Conservation (phyloP, 2,329 filamentous ascomycete genomes). For the Xylaria sp. region DNA sequence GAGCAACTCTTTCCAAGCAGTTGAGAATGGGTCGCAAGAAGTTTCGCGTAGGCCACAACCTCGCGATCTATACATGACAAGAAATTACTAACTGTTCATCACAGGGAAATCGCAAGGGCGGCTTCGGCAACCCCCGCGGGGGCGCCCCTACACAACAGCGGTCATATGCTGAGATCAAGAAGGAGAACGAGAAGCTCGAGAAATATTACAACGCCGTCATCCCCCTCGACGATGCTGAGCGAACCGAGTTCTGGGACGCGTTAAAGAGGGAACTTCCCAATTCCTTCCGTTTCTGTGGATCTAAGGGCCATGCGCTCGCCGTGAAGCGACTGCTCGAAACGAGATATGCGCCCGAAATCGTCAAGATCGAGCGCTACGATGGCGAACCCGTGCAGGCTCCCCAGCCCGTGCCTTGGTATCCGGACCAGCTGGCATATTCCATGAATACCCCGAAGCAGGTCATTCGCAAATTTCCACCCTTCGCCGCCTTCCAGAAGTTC, state of each 20-base stretch:
- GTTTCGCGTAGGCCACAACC: slow-evolving; percentile 29
- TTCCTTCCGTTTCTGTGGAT: slow-evolving; percentile 96
- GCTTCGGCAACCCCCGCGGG: slow-evolving; percentile 30
- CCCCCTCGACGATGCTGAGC: slow-evolving; percentile 77
- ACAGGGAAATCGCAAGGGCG: slow-evolving; percentile 38
- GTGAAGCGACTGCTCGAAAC: slow-evolving; percentile 88
- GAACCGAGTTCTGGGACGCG: slow-evolving; percentile 79
- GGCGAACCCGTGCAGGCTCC: slow-evolving; percentile 82
- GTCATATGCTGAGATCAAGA: slow-evolving; percentile 65
- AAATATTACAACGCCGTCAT: slow-evolving; percentile 81
- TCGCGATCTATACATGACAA: neutral
- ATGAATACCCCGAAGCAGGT: slow-evolving; percentile 99
- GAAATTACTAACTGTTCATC: neutral
- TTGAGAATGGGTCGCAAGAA: slow-evolving; percentile 34
- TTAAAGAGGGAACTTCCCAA: slow-evolving; percentile 87
- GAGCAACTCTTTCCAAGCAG: slow-evolving; percentile 4
- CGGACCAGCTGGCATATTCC: slow-evolving; percentile 91
- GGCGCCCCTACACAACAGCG: slow-evolving; percentile 42
- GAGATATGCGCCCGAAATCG: slow-evolving; percentile 88
- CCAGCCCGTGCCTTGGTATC: slow-evolving; percentile 85
- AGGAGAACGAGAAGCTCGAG: slow-evolving; percentile 84
- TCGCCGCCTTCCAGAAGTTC: slow-evolving; percentile 96
- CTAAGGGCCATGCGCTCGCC: slow-evolving; percentile 89
- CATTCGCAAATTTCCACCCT: slow-evolving; percentile 89
- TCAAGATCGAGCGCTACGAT: slow-evolving; percentile 79